These are phyloP conservation scores for Pontederia crassipes DNA, from an alignment of 176 grass and related monocot genomes.

Conservation along the genomic window DNA sequence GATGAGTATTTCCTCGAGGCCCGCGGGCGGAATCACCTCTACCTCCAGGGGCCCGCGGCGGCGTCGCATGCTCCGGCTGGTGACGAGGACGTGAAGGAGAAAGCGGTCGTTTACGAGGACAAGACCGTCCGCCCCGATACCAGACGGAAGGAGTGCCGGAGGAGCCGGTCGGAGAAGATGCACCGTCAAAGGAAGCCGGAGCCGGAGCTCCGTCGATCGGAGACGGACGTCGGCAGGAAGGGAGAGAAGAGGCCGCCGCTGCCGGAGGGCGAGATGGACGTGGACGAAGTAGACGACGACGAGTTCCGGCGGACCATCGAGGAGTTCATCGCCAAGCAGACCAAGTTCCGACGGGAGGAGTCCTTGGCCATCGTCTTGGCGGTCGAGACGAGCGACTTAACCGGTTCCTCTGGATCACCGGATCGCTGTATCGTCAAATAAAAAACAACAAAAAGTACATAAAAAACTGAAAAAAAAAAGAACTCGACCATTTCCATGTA, in stretches of 20 bases:
- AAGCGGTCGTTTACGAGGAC: constrained; percentile 34
- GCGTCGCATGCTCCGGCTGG: not conserved
- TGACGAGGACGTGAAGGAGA: not conserved
- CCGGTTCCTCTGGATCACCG: not conserved
- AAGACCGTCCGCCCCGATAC: constrained; percentile 16
- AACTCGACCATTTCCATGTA: too few relatives aligned
- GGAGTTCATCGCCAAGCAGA: constrained; percentile 90
- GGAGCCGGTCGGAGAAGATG: constrained; percentile 10
- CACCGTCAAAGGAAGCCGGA: not conserved
- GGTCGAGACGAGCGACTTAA: not conserved
- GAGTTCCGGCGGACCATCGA: constrained; percentile 38
- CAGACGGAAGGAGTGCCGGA: not conserved
- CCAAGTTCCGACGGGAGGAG: constrained; percentile 73
- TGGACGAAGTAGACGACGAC: not conserved
- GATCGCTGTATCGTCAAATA: not conserved
- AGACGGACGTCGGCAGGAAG: constrained; percentile 38
- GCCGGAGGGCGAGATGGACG: constrained; percentile 23
- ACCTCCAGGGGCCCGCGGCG: not conserved
- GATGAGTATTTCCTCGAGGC: not conserved
- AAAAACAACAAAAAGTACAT: too few relatives aligned
- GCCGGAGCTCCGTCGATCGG: constrained; percentile 46
- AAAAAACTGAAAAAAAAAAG: too few relatives aligned
- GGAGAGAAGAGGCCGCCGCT: constrained; percentile 22
- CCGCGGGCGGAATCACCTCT: not conserved
- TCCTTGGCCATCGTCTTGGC: constrained; percentile 32